phyloP scores from a whole-genome alignment of 352 stramenopile species.

The Globisporangium carolinianum region DNA sequence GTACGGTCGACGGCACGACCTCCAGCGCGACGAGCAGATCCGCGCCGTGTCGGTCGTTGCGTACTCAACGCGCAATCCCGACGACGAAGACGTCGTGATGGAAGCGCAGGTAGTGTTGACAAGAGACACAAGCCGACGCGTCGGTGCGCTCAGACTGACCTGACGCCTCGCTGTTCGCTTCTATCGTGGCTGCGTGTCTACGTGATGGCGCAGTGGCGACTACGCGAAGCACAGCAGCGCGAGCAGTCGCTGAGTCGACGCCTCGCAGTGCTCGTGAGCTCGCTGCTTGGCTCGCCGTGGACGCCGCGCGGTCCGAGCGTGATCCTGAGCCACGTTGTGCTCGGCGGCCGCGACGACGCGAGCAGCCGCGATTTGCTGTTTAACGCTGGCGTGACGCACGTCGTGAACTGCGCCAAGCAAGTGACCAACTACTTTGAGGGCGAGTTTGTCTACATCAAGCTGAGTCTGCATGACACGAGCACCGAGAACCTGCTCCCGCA shows the following conservation, averaged over 20 bases:
- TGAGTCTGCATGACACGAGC: conserved; percentile 38
- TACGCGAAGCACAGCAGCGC: conserved; percentile 22
- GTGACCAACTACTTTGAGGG: conserved; percentile 52
- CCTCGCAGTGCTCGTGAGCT: conserved; percentile 18
- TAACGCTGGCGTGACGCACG: conserved; percentile 39
- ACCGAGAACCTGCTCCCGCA: conserved; percentile 48
- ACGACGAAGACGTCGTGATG: conserved; percentile 44
- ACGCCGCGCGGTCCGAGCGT: conserved; percentile 16
- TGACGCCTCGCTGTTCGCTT: too few relatives aligned
- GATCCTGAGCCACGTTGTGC: conserved; percentile 42
- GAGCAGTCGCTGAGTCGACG: conserved; percentile 23
- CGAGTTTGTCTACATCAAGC: conserved; percentile 60
- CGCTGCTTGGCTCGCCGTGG: conserved; percentile 15
- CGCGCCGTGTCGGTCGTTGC: conserved; percentile 22
- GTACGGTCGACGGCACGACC: conserved; percentile 26
- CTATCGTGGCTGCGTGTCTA: not conserved
- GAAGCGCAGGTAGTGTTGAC: conserved; percentile 22
- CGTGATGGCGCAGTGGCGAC: conserved; percentile 22
- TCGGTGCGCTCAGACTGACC: too few relatives aligned
- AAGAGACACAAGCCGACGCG: not conserved
- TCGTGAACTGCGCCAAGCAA: conserved; percentile 54
- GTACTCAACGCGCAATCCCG: conserved; percentile 40
- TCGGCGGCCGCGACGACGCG: conserved; percentile 40
- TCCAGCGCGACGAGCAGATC: conserved; percentile 27
- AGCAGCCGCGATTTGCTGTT: conserved; percentile 33